These are phyloP conservation scores for Agaricales sp. DNA, from an alignment of 1,284 basidiomycete species.

Conservation along the genomic window DNA sequence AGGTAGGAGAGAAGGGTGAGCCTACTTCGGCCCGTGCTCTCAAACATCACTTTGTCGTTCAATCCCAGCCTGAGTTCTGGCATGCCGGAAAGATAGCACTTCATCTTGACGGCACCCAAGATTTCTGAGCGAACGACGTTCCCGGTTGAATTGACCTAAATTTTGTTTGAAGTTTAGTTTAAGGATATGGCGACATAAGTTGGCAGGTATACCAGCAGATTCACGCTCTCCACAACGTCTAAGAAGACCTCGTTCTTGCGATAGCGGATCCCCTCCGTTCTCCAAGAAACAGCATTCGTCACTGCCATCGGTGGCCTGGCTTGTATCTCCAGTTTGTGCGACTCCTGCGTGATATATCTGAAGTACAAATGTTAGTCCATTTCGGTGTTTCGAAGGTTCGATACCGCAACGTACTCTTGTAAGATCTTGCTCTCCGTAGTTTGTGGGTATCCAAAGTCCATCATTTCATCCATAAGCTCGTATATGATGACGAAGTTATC, in stretches of 20 bases:
- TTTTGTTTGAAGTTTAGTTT: conserved; percentile 8
- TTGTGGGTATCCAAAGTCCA: conserved; percentile 99
- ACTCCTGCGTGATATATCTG: conserved; percentile 98
- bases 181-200: neutral
- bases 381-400: too few relatives aligned
- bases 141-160: conserved; percentile 89
- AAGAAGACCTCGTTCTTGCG: conserved; percentile 99
- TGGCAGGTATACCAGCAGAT: conserved; percentile 61
- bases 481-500: conserved; percentile 99
- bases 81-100: conserved; percentile 98
- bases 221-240: conserved; percentile 97
- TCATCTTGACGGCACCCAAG: conserved; percentile 97
- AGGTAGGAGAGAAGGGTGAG: conserved; percentile 10
- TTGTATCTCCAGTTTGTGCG: conserved; percentile 97
- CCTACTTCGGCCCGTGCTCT: conserved; percentile 89
- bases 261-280: conserved; percentile 96
- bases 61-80: conserved; percentile 92
- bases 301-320: conserved; percentile 94
- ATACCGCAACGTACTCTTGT: conserved; percentile 75
- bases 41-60: conserved; percentile 99
- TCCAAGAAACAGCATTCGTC: conserved; percentile 98
- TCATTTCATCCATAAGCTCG: conserved; percentile 98
- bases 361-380: neutral
- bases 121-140: conserved; percentile 98
- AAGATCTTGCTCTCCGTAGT: conserved; percentile 99